A percentile compares a stretch with the other conserved stretches of the same genome.
These are phyloP conservation scores for Irpex sp. DNA, from an alignment of 1,284 basidiomycete genomes.

Conservation along the genomic window DNA sequence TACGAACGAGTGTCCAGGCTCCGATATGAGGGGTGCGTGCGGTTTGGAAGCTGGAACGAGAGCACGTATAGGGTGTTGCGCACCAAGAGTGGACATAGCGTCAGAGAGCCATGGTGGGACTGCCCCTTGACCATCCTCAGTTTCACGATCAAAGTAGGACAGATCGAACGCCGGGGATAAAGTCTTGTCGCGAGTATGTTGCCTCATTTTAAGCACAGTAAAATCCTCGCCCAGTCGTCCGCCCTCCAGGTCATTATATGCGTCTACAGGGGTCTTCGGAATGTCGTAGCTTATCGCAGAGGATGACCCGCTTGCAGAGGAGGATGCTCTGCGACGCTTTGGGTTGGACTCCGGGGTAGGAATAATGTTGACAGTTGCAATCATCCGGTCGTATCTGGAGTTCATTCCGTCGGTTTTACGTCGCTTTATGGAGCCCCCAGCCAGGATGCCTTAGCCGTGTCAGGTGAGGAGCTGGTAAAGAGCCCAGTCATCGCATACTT, in stretches of 20 bases:
- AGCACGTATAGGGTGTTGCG: conserved; percentile 41
- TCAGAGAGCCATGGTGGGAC: conserved; percentile 46
- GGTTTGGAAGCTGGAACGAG: conserved; percentile 26
- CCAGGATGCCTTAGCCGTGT: not conserved
- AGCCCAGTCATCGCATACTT: not conserved
- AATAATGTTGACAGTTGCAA: conserved; percentile 48
- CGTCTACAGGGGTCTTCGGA: conserved; percentile 41
- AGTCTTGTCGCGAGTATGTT: not conserved
- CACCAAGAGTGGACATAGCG: conserved; percentile 38
- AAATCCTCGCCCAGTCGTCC: conserved; percentile 37
- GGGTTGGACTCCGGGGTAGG: conserved; percentile 24
- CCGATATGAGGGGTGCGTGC: conserved; percentile 8
- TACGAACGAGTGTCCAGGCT: not conserved
- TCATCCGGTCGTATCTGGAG: conserved; percentile 60
- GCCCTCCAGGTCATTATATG: conserved; percentile 31
- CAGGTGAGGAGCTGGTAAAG: not conserved
- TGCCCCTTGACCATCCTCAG: not conserved
- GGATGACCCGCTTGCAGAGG: conserved; percentile 36
- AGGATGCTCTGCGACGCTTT: conserved; percentile 29
- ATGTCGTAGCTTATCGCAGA: conserved; percentile 39
- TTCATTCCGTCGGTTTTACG: conserved; percentile 51
- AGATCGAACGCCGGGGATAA: not conserved
- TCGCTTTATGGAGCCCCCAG: conserved; percentile 33
- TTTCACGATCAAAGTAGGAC: not conserved
- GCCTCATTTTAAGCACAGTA: conserved; percentile 40